phyloP scores from a whole-genome alignment of 192 early-diverging fungal species.

The Lunasporangiospora selenospora region DNA sequence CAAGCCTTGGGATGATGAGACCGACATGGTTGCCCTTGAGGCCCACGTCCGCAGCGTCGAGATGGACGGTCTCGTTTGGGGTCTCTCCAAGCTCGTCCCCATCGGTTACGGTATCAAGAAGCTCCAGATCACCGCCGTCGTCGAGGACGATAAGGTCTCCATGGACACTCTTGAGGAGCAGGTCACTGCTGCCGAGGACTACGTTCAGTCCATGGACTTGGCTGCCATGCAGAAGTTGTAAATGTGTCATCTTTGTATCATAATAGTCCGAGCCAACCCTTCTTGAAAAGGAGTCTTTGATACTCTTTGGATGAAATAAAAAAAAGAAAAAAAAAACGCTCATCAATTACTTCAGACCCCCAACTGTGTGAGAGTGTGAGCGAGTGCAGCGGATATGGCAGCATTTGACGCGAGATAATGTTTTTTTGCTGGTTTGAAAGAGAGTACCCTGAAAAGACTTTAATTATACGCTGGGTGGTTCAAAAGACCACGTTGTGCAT shows the following conservation, averaged over 20 bases:
- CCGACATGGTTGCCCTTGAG: conserved; percentile 82
- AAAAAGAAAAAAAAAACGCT: no score
- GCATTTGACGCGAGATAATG: no score
- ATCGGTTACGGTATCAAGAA: conserved; percentile 98
- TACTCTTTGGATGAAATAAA: no score
- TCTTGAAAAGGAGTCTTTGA: no score
- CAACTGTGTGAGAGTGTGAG: no score
- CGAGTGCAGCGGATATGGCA: no score
- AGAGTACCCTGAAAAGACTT: no score
- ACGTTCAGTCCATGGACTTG: conserved; percentile 92
- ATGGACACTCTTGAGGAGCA: conserved; percentile 84
- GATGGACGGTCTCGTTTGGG: conserved; percentile 94
- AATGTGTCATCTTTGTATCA: conserved; percentile 38
- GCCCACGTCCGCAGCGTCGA: conserved; percentile 71
- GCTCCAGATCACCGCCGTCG: conserved; percentile 90
- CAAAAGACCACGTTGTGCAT: no score
- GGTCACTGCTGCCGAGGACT: conserved; percentile 84
- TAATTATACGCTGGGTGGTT: no score
- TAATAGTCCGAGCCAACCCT: no score
- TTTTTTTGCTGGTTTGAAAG: no score
- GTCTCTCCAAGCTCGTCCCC: conserved; percentile 76
- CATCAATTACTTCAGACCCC: no score
- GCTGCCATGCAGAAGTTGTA: conserved; percentile 92
- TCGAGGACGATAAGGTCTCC: conserved; percentile 93
- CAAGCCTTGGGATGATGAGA: conserved; percentile 99